A percentile compares a stretch with the other conserved stretches of the same genome.
Conservation (phyloP, 78 protist species). For the Dictyostelium firmibasis region DNA sequence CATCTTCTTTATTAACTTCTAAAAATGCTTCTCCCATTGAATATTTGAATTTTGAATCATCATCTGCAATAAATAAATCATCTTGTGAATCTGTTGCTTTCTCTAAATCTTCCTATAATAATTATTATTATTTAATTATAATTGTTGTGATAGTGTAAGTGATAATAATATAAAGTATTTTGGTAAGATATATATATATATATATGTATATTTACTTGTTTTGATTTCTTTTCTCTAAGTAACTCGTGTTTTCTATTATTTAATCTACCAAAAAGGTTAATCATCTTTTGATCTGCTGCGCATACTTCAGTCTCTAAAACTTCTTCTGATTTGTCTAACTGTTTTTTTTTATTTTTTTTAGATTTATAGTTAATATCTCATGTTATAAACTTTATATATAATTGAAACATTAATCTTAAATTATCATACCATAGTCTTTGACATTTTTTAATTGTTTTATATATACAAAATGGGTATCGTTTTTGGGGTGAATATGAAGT, state of each 20-base stretch:
- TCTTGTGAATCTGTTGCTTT: constrained; percentile 61
- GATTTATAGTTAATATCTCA: no score
- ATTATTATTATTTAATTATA: no score
- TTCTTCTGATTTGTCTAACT: constrained; percentile 59
- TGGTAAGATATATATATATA: no score
- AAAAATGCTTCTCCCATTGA: constrained; percentile 70
- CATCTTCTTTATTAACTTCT: constrained; percentile 20
- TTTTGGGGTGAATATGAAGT: background rate
- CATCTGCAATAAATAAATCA: constrained; percentile 56
- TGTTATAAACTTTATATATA: no score
- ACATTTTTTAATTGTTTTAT: background rate
- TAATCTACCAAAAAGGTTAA: constrained; percentile 58
- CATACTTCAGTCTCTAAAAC: constrained; percentile 22
- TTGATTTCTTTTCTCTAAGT: constrained; percentile 18
- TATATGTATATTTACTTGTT: background rate
- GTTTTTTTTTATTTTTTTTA: no score
- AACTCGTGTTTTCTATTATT: constrained; percentile 74
- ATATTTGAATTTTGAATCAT: constrained; percentile 55
- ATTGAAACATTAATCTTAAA: background rate
- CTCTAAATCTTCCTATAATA: constrained; percentile 56
- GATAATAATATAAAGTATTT: no score
- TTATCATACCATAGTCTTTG: background rate
- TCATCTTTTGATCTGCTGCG: constrained; percentile 65
- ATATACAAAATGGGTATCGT: background rate
- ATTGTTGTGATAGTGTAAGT: no score